Evolutionary conservation across 176 grass and related monocot genomes (phyloP).

Genomic region (Oryza australiensis): DNA sequence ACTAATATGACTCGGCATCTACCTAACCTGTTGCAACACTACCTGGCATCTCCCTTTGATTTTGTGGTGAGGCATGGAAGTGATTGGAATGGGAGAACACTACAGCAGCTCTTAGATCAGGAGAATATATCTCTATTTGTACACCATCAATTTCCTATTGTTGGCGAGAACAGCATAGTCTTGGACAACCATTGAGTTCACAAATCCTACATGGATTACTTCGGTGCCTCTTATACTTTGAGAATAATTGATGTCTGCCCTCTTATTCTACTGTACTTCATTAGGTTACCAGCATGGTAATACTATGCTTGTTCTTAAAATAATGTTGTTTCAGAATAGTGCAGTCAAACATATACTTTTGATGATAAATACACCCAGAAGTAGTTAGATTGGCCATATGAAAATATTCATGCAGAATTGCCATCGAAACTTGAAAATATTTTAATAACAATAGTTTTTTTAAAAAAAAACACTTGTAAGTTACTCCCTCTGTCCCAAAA

Average conservation of each 20-base stretch:
- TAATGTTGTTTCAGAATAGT: conserved; percentile 12
- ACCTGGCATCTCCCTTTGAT: neutral
- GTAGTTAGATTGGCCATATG: neutral
- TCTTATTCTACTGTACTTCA: conserved; percentile 4
- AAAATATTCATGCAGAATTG: conserved; percentile 7
- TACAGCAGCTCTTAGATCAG: neutral
- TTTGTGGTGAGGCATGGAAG: neutral
- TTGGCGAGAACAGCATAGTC: neutral
- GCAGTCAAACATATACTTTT: neutral
- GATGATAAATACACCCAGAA: neutral
- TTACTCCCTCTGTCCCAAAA: neutral
- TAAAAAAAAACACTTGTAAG: neutral
- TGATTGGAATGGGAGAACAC: neutral
- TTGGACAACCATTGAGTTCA: neutral
- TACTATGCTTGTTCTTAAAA: neutral
- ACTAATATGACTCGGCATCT: neutral
- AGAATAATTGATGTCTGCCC: neutral
- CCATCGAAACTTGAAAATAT: neutral
- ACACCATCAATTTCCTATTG: neutral
- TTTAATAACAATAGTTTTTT: neutral
- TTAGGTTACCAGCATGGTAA: neutral
- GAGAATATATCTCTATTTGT: neutral
- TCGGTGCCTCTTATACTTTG: neutral
- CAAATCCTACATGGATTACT: conserved; percentile 2
- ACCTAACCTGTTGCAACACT: neutral